Evolutionary conservation across 192 early-diverging fungal species (phyloP), one percentile per base, ranked within the genome.

Genomic region (Backusella psychrophila): DNA sequence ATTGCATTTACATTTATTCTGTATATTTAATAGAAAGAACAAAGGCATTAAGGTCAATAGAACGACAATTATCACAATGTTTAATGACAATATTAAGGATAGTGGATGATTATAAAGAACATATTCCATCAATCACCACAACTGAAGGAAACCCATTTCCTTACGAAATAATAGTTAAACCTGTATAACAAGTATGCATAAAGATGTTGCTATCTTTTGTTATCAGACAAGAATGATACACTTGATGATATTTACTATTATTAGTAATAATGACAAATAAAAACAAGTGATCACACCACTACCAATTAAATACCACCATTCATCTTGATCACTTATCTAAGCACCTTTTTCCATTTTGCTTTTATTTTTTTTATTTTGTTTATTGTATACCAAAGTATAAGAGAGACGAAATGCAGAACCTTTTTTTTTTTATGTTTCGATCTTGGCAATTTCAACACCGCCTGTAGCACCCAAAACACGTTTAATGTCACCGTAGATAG

Each of bases 401-500:
- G 29, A 65, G 63, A 70, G 12, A 38, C 4, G 29, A 39, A 21
- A 41, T 26, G 35, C 4, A 70, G 7, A 70, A 42, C 21, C n/a
- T 21, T 26, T 59, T 59, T 26, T 11, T 26, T 59, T 59, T 59
- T 56, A 56, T 56, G 19, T 56, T 59, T 59, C 56, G 23, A 59
- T 59, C 56, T 85, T 85, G 76, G 79, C 73, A 41, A 87, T 87
- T 78, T 89, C 88, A 78, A 87, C 83, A 82, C 83, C 79, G 72
- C 79, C 79, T 23, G 88, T 88, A 75, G 89, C 89, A 81, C 89
- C 89, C 56, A 89, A 81, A 71, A 87, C 81, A 82, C 88, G 86
- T 84, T 88, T 87, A 80, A 90, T 82, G 73, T 87, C 85, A 77
- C 77, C 81, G 73, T 88, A 90, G 84, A 91, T 90, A 72, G 88